These are phyloP conservation scores for Xylaria multiplex DNA, from an alignment of 2,329 filamentous ascomycete species.

Conservation along the genomic window DNA sequence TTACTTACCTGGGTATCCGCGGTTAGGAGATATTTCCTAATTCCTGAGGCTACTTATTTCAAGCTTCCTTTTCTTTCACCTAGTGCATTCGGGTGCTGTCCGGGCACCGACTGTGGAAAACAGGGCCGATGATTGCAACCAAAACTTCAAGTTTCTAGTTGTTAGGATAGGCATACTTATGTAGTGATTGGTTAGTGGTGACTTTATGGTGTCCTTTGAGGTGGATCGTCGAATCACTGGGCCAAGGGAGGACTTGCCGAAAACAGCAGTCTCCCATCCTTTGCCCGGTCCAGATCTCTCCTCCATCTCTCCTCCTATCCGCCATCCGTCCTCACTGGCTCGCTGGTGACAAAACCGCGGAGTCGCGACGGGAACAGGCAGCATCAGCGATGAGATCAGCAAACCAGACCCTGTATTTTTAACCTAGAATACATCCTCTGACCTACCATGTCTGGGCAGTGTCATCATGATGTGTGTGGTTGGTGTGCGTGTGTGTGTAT, in stretches of 20 bases:
- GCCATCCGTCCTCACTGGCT: neutral
- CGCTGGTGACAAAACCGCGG: constrained; percentile 7
- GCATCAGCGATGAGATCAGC: constrained; percentile 20
- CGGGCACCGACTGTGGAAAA: constrained; percentile 23
- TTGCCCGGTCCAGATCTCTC: constrained; percentile 27
- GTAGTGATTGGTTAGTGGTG: constrained; percentile 25
- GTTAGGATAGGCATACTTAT: constrained; percentile 8
- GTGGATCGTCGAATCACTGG: constrained; percentile 26
- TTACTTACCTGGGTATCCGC: neutral
- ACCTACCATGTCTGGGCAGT: constrained; percentile 18
- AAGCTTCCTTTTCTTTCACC: neutral
- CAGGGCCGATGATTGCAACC: constrained; percentile 19
- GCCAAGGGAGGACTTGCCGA: constrained; percentile 30
- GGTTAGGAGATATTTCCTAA: neutral
- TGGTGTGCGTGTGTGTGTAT: no score
- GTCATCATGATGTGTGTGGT: constrained; percentile 12
- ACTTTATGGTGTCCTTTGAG: constrained; percentile 20
- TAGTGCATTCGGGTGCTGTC: constrained; percentile 13
- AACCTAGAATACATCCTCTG: constrained; percentile 11
- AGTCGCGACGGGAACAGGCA: constrained; percentile 24
- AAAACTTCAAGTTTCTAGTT: constrained; percentile 6
- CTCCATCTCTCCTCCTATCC: neutral
- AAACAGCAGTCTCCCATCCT: constrained; percentile 26
- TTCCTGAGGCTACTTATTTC: neutral
- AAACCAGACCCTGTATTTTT: constrained; percentile 17